These are phyloP conservation scores for Rosa rugosa DNA, from an alignment of 306 rosid species.

Conservation along the genomic window DNA sequence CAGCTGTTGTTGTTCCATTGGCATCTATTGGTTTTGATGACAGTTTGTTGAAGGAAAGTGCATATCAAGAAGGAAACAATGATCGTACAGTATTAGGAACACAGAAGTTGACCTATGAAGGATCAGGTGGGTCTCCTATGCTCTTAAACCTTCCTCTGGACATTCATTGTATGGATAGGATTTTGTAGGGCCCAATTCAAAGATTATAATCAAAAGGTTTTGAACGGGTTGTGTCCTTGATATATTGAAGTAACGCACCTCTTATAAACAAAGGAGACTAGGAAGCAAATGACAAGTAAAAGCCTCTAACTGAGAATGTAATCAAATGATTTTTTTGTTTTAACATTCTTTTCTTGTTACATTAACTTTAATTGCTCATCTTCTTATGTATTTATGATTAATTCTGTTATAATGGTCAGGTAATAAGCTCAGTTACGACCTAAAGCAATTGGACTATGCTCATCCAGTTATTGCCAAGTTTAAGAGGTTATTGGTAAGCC, in stretches of 20 bases:
- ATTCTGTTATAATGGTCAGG: slow-evolving; percentile 43
- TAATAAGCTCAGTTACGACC: slow-evolving; percentile 37
- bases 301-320: neutral
- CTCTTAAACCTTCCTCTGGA: slow-evolving; percentile 9
- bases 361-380: neutral
- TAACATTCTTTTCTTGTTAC: neutral
- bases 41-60: slow-evolving; percentile 34
- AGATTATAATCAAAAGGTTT: neutral
- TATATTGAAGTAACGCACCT: neutral
- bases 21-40: slow-evolving; percentile 42
- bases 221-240: neutral
- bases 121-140: slow-evolving; percentile 52
- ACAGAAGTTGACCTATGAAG: slow-evolving; percentile 39
- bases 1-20: slow-evolving; percentile 83
- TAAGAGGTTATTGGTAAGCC: slow-evolving; percentile 84
- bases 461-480: slow-evolving; percentile 58
- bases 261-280: neutral
- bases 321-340: neutral
- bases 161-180: neutral
- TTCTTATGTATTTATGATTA: slow-evolving; percentile 6
- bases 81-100: slow-evolving; percentile 35
- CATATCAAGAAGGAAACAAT: slow-evolving; percentile 43
- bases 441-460: slow-evolving; percentile 55
- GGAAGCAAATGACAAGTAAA: neutral
- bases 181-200: neutral